These are phyloP conservation scores for Chytridiales sp. DNA, from an alignment of 371 early-diverging fungal genomes.

Conservation along the genomic window DNA sequence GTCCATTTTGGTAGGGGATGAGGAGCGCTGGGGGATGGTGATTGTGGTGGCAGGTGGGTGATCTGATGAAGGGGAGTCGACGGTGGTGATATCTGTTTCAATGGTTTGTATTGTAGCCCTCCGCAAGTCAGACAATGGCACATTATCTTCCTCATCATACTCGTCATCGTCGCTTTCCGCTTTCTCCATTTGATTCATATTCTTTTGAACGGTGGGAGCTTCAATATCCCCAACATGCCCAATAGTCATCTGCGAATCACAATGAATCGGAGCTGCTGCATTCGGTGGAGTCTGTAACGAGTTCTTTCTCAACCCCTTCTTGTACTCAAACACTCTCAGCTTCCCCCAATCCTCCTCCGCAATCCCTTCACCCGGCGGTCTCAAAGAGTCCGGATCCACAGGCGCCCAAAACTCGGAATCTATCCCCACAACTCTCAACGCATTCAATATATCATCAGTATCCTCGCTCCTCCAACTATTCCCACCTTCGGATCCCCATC, in stretches of 20 bases:
- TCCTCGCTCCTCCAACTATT: background rate
- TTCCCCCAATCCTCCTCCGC: constrained; percentile 21
- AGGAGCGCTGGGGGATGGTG: no score
- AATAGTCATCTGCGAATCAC: background rate
- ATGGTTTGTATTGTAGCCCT: background rate
- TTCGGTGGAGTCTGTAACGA: no score
- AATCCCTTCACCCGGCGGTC: constrained; percentile 9
- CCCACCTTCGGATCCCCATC: background rate
- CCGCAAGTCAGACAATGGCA: background rate
- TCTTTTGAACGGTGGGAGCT: background rate
- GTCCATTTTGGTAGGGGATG: background rate
- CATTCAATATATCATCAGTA: constrained; percentile 1
- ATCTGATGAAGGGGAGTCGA: background rate
- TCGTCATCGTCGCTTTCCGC: background rate
- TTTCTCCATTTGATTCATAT: background rate
- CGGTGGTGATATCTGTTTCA: background rate
- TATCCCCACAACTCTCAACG: background rate
- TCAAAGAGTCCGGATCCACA: constrained; percentile 19
- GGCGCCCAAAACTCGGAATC: constrained; percentile 16
- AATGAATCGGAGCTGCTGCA: no score
- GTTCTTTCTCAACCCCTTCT: background rate
- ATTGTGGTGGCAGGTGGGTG: no score
- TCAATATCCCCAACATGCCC: background rate
- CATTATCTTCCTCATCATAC: background rate
- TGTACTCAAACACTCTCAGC: background rate